Evolutionary conservation across 2,329 filamentous ascomycete genomes (phyloP).

Genomic region (Neocucurbitaria cava): DNA sequence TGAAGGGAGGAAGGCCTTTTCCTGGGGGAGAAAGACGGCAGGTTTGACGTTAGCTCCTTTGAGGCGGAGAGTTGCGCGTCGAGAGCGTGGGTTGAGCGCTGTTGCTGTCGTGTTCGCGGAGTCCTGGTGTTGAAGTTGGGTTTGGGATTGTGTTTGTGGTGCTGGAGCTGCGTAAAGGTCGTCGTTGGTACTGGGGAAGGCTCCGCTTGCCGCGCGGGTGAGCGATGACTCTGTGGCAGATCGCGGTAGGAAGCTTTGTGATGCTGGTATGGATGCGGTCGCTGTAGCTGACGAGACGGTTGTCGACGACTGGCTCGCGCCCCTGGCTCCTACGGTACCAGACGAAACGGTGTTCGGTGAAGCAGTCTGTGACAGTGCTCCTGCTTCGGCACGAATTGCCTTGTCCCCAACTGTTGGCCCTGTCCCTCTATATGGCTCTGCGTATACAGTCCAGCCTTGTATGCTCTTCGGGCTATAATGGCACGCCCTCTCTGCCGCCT

Average conservation of each 20-base stretch:
- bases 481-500: slow-evolving; percentile 57
- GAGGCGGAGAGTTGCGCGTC: slow-evolving; percentile 35
- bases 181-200: slow-evolving; percentile 33
- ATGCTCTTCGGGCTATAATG: slow-evolving; percentile 56
- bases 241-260: slow-evolving; percentile 18
- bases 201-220: slow-evolving; percentile 27
- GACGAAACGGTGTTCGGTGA: slow-evolving; percentile 46
- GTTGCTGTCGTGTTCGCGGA: slow-evolving; percentile 26
- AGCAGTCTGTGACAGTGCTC: slow-evolving; percentile 35
- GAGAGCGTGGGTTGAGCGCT: slow-evolving; percentile 26
- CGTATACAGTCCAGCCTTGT: slow-evolving; percentile 56
- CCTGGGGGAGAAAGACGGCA: slow-evolving; percentile 51
- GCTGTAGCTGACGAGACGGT: slow-evolving; percentile 53
- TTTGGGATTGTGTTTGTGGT: slow-evolving; percentile 23
- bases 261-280: slow-evolving; percentile 34
- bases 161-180: slow-evolving; percentile 42
- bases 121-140: background rate
- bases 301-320: slow-evolving; percentile 39
- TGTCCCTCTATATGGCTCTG: slow-evolving; percentile 55
- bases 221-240: slow-evolving; percentile 28
- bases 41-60: slow-evolving; percentile 46
- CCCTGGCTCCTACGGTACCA: slow-evolving; percentile 35
- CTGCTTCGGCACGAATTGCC: slow-evolving; percentile 49
- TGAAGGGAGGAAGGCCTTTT: slow-evolving; percentile 56
- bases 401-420: slow-evolving; percentile 53